phyloP scores from a whole-genome alignment of 2,329 filamentous ascomycete species.

The Penicillium frequentans region DNA sequence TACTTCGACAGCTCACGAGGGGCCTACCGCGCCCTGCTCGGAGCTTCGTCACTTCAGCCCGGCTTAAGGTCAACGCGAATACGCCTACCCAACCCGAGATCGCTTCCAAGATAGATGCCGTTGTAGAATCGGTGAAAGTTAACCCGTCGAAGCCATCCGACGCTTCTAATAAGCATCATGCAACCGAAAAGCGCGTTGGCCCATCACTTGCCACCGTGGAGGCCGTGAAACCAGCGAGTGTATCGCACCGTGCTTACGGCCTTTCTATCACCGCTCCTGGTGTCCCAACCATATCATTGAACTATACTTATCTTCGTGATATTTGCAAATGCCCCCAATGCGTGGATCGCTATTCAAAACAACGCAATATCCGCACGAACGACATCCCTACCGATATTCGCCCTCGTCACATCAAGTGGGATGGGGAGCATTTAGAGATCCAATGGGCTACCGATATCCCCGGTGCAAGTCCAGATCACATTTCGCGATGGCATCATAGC shows the following conservation, averaged over 20 bases:
- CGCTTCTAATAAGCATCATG: neutral
- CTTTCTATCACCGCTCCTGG: neutral
- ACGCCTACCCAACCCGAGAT: neutral
- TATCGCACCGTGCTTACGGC: neutral
- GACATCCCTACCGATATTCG: slow-evolving; percentile 59
- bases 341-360: slow-evolving; percentile 59
- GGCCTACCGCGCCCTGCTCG: slow-evolving; percentile 6
- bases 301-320: slow-evolving; percentile 50
- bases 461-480: slow-evolving; percentile 42
- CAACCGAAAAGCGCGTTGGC: neutral
- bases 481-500: slow-evolving; percentile 32
- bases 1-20: slow-evolving; percentile 9
- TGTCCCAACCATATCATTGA: neutral
- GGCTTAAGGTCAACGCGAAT: neutral
- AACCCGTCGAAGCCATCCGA: neutral
- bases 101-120: neutral
- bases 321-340: slow-evolving; percentile 55
- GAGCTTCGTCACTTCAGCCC: slow-evolving; percentile 11
- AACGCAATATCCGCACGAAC: slow-evolving; percentile 63
- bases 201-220: neutral
- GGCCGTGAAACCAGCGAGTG: neutral
- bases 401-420: slow-evolving; percentile 35
- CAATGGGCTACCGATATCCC: slow-evolving; percentile 58
- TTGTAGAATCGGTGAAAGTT: neutral
- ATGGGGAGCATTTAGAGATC: slow-evolving; percentile 52